Percentiles rank a stretch among this genome's conserved stretches.
Evolutionary conservation across 176 grass and related monocot genomes (phyloP).

Genomic region (Ensete glaucum): DNA sequence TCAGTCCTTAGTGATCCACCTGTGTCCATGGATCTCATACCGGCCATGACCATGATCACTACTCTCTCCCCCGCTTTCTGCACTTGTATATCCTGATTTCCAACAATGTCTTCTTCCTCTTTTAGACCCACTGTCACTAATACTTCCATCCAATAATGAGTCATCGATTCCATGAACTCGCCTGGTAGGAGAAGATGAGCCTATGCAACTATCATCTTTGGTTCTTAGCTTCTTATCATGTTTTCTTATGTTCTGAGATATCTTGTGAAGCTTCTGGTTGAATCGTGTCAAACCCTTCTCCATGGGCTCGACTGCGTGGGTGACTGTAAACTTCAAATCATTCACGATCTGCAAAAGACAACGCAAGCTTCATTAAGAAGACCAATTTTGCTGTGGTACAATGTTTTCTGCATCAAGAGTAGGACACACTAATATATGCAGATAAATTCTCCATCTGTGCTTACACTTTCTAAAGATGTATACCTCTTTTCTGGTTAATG

Average conservation of each 20-base stretch:
- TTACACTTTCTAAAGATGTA: neutral
- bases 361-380: neutral
- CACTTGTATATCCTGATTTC: conserved; percentile 33
- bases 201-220: conserved; percentile 72
- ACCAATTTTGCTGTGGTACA: neutral
- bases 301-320: conserved; percentile 67
- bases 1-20: conserved; percentile 55
- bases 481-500: too few species aligned
- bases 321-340: conserved; percentile 87
- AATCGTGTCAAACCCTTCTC: conserved; percentile 42
- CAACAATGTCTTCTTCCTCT: conserved; percentile 32
- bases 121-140: conserved; percentile 48
- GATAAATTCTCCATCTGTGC: too few species aligned
- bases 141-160: conserved; percentile 56
- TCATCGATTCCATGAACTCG: conserved; percentile 70
- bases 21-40: conserved; percentile 47
- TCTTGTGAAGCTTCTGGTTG: conserved; percentile 66
- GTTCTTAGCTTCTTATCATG: conserved; percentile 45
- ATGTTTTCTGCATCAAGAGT: too few species aligned
- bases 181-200: conserved; percentile 30
- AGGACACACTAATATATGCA: too few species aligned
- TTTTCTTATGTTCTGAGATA: conserved; percentile 78
- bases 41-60: conserved; percentile 46
- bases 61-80: conserved; percentile 49
- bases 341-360: conserved; percentile 53